Evolutionary conservation across 2,329 filamentous ascomycete genomes (phyloP), one percentile per base, ranked within the genome.

Genomic region (Neodidymelliopsis sp.): DNA sequence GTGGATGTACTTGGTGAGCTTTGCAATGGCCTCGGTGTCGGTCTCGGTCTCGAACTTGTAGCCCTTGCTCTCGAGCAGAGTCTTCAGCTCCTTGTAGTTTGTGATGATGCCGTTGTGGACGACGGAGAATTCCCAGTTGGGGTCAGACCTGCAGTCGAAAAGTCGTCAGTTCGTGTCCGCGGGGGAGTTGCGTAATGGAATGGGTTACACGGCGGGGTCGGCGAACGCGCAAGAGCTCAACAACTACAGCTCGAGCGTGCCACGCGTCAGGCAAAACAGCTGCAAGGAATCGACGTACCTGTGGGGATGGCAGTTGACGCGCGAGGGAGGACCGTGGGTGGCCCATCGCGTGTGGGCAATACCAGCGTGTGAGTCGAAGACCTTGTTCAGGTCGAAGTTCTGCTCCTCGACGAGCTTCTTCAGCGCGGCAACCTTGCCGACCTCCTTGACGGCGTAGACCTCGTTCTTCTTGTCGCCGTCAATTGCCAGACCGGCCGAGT

Each of bases 21-120:
- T 99, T 63, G 94, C 94, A 77, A 99, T 99, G 77, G 93, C 97
- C 81, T 99, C 94, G 42, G 94, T 99, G 73, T 99, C 94, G 62
- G 94, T 99, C 79, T 99, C 93, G 41, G 94, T 99, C 86, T 99
- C 94, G 75, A 99, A 99, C 72, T 87, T 89, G 86, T 96, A 96
- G 73, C 94, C 94, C 84, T 97, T 99, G 82, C 83, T 84, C 79
- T 88, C 84, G 64, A 99, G 84, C 58, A 99, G 86, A 56, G 89
- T 90, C 86, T 93, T 96, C 69, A 99, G 81, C 80, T 99, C 94
- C 84, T 99, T 99, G 86, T 99, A 99, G 85, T 99, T 99, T 81
- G 94, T 99, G 79, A 99, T 99, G 83, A 99, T 99, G 73, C 94
- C 94, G 79, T 99, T 99, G 88, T 99, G 94, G 54, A 97, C 94